Base-by-base conservation (phyloP, 2,329 filamentous ascomycete genomes). In the Bipolaris bicolor region DNA sequence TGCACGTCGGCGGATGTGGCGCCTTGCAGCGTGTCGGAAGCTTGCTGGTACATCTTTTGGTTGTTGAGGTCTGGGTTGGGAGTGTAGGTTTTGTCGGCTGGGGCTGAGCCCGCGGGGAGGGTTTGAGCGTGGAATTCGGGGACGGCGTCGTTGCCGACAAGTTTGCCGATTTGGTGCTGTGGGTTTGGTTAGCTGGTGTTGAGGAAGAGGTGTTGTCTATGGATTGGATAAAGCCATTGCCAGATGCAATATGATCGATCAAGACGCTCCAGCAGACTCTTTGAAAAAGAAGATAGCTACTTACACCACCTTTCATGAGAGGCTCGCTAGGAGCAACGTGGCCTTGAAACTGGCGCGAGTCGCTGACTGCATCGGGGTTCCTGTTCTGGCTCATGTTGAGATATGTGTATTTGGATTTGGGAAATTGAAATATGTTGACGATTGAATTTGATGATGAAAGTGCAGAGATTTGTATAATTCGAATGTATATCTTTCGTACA, bases 61-160 rank as follows among this genome's bases (percentile, higher is more conserved):
- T 79, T 79, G 60, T 76, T 77, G 41, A 77, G 68, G 3, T 78
- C 71, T 55, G 76, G 70, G 74, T 82, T 81, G 26, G 81, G 79
- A 10, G 73, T 64, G 76, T 79, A 82, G 16, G 79, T 79, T 15
- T 66, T 72, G 39, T 76, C 71, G 1, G 75, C 61, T 1, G 89
- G 89, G 0, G 89, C 89, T 3, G 85, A 84, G 57, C 89, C 89
- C 0, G 88, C 76, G 0, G 87, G 82, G 34, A 86, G 76, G 1
- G 81, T 82, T 72, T 91, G 64, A 22, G 85, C 83, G 66, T 83
- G 79, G 79, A 90, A 92, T 68, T 90, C 88, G 18, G 86, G 86
- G 11, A 76, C 70, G 22, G 78, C 77, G 51, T 88, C 86, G 63
- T 86, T 84, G 61, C 81, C 78, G 55, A 86, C 82, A 59, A 85